Base-by-base conservation (phyloP, 768 basidiomycete genomes). In the Coprinellus aureogranulatus region DNA sequence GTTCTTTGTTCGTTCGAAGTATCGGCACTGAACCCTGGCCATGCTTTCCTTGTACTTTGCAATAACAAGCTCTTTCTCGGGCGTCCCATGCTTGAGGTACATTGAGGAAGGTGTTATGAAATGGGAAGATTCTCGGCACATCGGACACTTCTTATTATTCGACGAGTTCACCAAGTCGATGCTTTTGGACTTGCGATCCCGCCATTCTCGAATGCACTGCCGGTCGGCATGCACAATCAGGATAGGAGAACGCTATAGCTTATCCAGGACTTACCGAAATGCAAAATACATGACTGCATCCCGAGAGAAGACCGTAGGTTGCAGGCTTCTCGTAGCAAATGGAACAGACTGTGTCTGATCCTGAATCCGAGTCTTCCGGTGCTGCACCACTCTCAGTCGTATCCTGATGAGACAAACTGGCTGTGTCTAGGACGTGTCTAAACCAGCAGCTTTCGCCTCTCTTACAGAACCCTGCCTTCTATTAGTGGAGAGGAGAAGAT, bases 121-220 rank as follows among this genome's bases (percentile, higher is more conserved):
- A 48, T 77, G 81, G 41, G 89, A 88, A 3, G 77, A 64, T 2
- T 78, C 68, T 30, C 91, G 86, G 66, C 90, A 92, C 74, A 89
- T 84, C 0, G 91, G 90, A 65, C 91, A 93, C 44, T 80, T 84
- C 75, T 92, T 92, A 60, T 80, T 86, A 53, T 80, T 84, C 22
- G 81, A 82, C 4, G 86, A 84, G 37, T 74, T 69, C 23, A 82
- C 67, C 5, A 82, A 68, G 54, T 85, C 86, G 0, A 68, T 66
- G 2, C 75, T 72, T 67, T 84, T 87, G 20, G 76, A 80, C 9
- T 69, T 65, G n/a, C 80, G 80, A 60, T 83, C 82, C 26, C 91
- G 83, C 91, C 91, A 93, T 64, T 83, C 81, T 44, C 84, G 85
- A 58, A 93, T 89, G 66, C 91, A 93, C 87, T 91, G 62, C 52